These are phyloP conservation scores for Cyclospora cayetanensis DNA, from an alignment of 169 alveolate species.

Conservation along the genomic window DNA sequence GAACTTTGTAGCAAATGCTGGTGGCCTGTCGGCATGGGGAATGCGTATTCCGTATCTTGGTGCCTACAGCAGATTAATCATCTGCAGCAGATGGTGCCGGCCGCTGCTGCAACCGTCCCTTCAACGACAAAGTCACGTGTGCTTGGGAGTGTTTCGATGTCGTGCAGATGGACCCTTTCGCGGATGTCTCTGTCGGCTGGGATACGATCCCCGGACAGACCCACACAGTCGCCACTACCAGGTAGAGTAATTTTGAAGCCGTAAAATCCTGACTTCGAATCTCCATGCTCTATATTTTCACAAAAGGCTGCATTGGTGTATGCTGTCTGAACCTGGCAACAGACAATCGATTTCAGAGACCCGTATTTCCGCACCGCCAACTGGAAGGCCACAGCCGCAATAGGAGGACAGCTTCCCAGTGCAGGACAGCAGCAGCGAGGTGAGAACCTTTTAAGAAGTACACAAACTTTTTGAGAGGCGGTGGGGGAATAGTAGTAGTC, in stretches of 20 bases:
- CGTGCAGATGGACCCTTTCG: constrained; percentile 80
- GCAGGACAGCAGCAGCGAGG: constrained; percentile 52
- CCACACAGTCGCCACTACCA: constrained; percentile 76
- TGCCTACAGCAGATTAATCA: too few relatives aligned
- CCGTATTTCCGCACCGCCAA: constrained; percentile 71
- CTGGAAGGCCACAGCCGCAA: constrained; percentile 49
- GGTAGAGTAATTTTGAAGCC: not conserved
- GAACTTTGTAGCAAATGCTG: too few relatives aligned
- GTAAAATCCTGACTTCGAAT: not conserved
- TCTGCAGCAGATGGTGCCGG: too few relatives aligned
- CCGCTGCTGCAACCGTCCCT: too few relatives aligned
- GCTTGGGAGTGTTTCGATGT: too few relatives aligned
- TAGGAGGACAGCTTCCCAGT: not conserved
- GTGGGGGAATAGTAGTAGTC: too few relatives aligned
- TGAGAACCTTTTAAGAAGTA: too few relatives aligned
- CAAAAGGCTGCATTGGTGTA: not conserved
- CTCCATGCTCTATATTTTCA: not conserved
- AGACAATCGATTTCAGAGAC: constrained; percentile 80
- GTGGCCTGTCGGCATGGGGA: too few relatives aligned
- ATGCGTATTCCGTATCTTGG: too few relatives aligned
- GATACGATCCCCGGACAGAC: constrained; percentile 79
- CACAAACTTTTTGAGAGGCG: too few relatives aligned
- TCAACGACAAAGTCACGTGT: too few relatives aligned
- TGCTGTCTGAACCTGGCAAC: not conserved
- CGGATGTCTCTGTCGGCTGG: constrained; percentile 79